Base-by-base conservation (phyloP, 2,329 filamentous ascomycete genomes). In the Pyricularia grisea region DNA sequence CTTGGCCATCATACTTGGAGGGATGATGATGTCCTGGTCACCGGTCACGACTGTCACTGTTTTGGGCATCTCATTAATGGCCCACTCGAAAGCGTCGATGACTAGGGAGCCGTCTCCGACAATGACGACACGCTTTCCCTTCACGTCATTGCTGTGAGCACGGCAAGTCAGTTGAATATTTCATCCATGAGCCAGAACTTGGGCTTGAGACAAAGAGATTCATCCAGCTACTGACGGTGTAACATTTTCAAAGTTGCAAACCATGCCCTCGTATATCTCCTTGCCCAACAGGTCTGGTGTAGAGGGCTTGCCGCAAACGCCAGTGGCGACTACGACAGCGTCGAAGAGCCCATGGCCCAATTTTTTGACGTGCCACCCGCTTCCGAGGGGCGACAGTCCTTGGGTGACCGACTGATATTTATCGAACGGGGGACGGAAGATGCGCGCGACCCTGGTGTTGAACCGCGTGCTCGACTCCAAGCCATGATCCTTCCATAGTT, bases 351-450 rank as follows among this genome's bases (percentile, higher is more conserved):
- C 92, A 69, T 91, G 83, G 5, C 86, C 84, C 0, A 86, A 80
- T 69, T 92, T 83, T 72, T 95, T 94, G 77, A 96, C 83, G 69
- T 94, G 87, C 92, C 92, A 96, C 68, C 87, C 84, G 27, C 27
- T 30, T 11, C 50, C 30, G 20, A 58, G 67, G 9, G 30, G 67
- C 20, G 25, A 30, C 6, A 31, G 50, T 63, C 11, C 65, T 33
- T 66, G 65, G 23, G 10, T 28, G n/a, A 4, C 58, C 23, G 58
- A 61, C 3, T 23, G 58, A 5, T 61, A 6, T 9, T 25, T 61
- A 3, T 66, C 36, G 17, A 33, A 36, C 30, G 36, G 31, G 5
- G 65, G 65, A 33, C 58, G 87, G 71, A 91, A 91, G 0, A 93
- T 85, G 27, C 87, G 89, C 0, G 88, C 85, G 20, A 94, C 89